Evolutionary conservation across 108 stramenopile species (phyloP), one percentile per base, ranked within the genome.

Genomic region (Schizochytrium sp.): DNA sequence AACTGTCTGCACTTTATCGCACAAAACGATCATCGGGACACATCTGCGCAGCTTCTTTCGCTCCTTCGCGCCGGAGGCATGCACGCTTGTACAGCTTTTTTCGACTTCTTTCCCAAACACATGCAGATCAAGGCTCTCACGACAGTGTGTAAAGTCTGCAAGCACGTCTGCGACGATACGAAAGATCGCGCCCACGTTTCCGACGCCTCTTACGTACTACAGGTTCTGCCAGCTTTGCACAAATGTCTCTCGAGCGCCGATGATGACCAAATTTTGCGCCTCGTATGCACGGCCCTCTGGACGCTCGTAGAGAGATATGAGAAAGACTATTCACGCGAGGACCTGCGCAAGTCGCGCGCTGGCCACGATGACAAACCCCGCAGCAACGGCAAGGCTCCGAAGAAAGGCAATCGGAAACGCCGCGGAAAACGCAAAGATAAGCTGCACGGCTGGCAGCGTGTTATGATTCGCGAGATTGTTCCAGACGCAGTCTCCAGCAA

Each of bases 71-170:
- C 76, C 3, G 76, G 51, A 12, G 76, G 48, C 51, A 53, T 83
- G 76, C 45, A 53, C 76, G 76, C 76, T 2, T 83, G 76, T 45
- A 8, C 23, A 18, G 45, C 76, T 12, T 83, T 83, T 28, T 83
- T 83, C 28, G 76, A 83, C 51, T 83, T 83, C 51, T 83, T 83
- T 28, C 76, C 76, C 28, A 47, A 83, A 53, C 76, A 83, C 51
- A 83, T 83, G 76, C 76, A 83, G 23, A 34, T 53, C 76, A 83
- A 83, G 23, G 76, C 76, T 3, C 76, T 83, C 76, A 6, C 19
- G 6, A 83, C 4, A 16, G 45, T 83, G 23, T 83, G 23, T 18
- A 47, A 53, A 16, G 5, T 83, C 25, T 83, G 76, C 51, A 53
- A 12, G 19, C 51, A 12, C 51, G 23, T 83, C 48, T 83, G 76